phyloP scores from a whole-genome alignment of 2,329 filamentous ascomycete species.

The Fusarium udum region DNA sequence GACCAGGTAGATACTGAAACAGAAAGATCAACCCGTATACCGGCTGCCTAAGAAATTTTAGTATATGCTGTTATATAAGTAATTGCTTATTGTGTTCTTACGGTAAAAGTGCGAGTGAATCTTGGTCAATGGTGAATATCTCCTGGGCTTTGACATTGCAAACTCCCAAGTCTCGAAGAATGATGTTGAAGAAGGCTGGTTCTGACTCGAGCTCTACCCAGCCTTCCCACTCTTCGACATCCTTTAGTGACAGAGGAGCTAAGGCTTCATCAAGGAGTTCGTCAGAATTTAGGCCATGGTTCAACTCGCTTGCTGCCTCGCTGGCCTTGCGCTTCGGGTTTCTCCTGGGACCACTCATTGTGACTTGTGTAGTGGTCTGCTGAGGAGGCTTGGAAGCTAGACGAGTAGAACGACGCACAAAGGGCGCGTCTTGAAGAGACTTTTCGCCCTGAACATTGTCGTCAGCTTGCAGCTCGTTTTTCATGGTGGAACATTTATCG shows the following conservation, averaged over 20 bases:
- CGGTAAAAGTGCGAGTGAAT: conserved; percentile 70
- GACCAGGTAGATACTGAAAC: conserved; percentile 73
- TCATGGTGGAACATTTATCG: background rate
- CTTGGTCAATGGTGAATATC: conserved; percentile 76
- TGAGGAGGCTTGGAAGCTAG: conserved; percentile 13
- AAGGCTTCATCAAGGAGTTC: conserved; percentile 59
- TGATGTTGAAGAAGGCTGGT: conserved; percentile 86
- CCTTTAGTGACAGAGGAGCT: conserved; percentile 58
- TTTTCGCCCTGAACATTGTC: conserved; percentile 6
- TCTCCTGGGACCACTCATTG: conserved; percentile 43
- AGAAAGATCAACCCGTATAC: conserved; percentile 90
- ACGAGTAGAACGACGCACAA: conserved; percentile 37
- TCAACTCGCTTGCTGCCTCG: conserved; percentile 45
- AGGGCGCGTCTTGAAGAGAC: background rate
- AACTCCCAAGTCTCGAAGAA: conserved; percentile 82
- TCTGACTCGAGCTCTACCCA: conserved; percentile 92
- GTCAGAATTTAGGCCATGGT: conserved; percentile 45
- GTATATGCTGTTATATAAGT: background rate
- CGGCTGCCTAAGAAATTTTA: conserved; percentile 65
- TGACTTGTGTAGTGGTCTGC: background rate
- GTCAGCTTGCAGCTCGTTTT: conserved; percentile 13
- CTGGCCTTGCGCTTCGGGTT: conserved; percentile 58
- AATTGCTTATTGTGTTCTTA: conserved; percentile 47
- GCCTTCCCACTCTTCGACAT: conserved; percentile 71
- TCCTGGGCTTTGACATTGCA: conserved; percentile 78